These are phyloP conservation scores for Corylus americana DNA, from an alignment of 306 rosid species.

Conservation along the genomic window DNA sequence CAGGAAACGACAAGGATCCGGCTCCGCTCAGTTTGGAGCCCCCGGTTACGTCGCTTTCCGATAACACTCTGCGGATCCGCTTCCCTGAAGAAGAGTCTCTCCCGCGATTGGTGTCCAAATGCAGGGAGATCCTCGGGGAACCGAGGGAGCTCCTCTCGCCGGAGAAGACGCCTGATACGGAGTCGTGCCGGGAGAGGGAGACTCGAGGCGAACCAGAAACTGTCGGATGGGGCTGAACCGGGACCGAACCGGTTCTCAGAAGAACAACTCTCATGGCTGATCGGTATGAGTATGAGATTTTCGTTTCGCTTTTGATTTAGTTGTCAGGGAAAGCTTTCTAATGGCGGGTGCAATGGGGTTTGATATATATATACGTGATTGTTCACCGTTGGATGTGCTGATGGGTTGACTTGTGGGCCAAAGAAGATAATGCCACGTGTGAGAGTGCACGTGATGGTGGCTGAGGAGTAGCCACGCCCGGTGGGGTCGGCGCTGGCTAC, in stretches of 20 bases:
- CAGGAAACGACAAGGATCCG: constrained; percentile 29
- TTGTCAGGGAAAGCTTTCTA: neutral
- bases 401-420: constrained; percentile 9
- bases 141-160: constrained; percentile 22
- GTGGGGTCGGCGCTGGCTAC: constrained; percentile 25
- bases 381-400: constrained; percentile 26
- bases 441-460: constrained; percentile 36
- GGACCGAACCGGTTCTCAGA: constrained; percentile 59
- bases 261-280: constrained; percentile 50
- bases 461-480: constrained; percentile 32
- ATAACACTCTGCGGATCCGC: constrained; percentile 33
- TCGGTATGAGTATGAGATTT: neutral
- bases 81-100: neutral
- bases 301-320: neutral
- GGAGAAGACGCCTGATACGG: constrained; percentile 32
- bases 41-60: constrained; percentile 35
- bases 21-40: constrained; percentile 22
- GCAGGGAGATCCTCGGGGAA: constrained; percentile 47
- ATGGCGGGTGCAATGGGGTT: neutral
- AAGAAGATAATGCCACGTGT: constrained; percentile 43
- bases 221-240: constrained; percentile 28
- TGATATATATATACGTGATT: constrained; percentile 7
- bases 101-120: constrained; percentile 32
- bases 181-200: constrained; percentile 35
- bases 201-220: constrained; percentile 32